phyloP scores from a whole-genome alignment of 208 protist genomes.

The Trypanosoma grayi region DNA sequence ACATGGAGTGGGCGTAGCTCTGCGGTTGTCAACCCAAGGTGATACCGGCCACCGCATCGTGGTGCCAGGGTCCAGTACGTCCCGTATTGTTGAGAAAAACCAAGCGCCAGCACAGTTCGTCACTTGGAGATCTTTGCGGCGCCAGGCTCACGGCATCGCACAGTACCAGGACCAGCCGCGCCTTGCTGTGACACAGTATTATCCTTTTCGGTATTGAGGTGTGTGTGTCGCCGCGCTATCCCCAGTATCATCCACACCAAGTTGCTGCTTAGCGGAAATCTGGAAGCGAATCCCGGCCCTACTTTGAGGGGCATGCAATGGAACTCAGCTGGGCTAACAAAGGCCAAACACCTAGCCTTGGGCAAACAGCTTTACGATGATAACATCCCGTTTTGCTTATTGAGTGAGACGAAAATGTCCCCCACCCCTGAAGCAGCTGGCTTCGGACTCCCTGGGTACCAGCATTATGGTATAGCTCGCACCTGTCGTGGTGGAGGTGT shows the following conservation, averaged over 20 bases:
- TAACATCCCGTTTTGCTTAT: slow-evolving; percentile 3
- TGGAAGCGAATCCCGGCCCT: slow-evolving; percentile 11
- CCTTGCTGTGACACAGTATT: slow-evolving; percentile 1
- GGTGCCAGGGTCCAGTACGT: neutral
- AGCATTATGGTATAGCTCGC: neutral
- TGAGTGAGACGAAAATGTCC: slow-evolving; percentile 5
- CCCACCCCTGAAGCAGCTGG: neutral
- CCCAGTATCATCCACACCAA: neutral
- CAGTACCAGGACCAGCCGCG: neutral
- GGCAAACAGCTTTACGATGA: neutral
- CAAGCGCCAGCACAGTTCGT: neutral
- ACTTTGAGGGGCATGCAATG: neutral
- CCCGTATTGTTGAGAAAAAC: neutral
- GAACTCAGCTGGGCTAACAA: slow-evolving; percentile 1
- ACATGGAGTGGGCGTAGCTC: too few species aligned
- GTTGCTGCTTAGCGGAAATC: slow-evolving; percentile 4
- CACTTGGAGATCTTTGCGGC: neutral
- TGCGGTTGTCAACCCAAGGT: too few species aligned
- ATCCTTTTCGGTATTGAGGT: neutral
- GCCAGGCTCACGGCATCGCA: neutral
- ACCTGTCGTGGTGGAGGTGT: neutral
- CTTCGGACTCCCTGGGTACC: neutral
- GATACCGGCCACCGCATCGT: neutral
- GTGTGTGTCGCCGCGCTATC: neutral
- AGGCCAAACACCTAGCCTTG: slow-evolving; percentile 5